A percentile compares a stretch with the other conserved stretches of the same genome.
These are phyloP conservation scores for Roridomyces roridus DNA, from an alignment of 768 basidiomycete genomes.

Conservation along the genomic window DNA sequence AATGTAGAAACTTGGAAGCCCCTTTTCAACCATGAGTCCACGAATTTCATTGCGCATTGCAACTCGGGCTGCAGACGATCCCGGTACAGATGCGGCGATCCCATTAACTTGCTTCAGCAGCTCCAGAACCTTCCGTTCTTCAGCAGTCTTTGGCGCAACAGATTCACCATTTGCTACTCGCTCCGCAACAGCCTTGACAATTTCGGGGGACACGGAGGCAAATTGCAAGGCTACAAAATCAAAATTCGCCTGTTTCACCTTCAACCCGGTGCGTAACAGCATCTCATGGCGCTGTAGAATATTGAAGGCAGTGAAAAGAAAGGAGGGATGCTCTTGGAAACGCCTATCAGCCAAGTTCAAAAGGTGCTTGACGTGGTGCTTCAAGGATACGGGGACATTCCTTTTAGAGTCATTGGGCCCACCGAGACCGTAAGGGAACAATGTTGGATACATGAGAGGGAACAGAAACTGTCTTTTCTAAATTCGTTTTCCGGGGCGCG, in stretches of 20 bases:
- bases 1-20: not conserved
- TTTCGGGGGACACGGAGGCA: not conserved
- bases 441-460: constrained; percentile 31
- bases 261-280: constrained; percentile 3
- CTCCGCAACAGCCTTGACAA: not conserved
- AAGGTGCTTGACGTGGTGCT: constrained; percentile 29
- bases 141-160: not conserved
- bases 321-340: constrained; percentile 33
- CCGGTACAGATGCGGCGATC: constrained; percentile 4
- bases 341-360: constrained; percentile 13
- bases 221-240: not conserved
- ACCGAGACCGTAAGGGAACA: constrained; percentile 35
- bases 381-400: not conserved
- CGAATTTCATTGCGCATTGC: not conserved
- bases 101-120: constrained; percentile 6
- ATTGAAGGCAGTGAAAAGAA: constrained; percentile 35
- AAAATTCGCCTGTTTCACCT: not conserved
- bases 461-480: constrained; percentile 26
- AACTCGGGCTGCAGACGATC: constrained; percentile 6
- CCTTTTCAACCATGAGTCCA: not conserved
- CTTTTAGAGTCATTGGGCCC: constrained; percentile 11
- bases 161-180: not conserved
- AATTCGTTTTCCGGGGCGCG: constrained; percentile 29
- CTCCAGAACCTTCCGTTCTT: constrained; percentile 6
- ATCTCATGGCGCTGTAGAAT: constrained; percentile 29